Evolutionary conservation across 108 stramenopile genomes (phyloP).

Genomic region (Nannochloropsis granulata): DNA sequence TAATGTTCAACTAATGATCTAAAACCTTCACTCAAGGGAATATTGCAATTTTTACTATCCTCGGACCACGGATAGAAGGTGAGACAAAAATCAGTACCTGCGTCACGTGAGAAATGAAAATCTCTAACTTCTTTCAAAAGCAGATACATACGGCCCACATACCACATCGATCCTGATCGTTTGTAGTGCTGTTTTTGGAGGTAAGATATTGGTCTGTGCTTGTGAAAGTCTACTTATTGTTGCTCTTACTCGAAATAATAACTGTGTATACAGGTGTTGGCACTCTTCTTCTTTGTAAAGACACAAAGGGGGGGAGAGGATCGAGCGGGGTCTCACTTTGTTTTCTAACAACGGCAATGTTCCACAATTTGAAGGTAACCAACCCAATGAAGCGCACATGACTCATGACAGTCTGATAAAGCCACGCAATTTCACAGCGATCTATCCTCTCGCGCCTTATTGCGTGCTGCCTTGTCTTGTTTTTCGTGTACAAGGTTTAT

Average conservation of each 20-base stretch:
- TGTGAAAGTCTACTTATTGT: no score
- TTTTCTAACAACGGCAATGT: background rate
- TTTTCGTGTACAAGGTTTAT: background rate
- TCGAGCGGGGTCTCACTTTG: background rate
- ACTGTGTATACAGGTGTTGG: background rate
- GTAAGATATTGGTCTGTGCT: background rate
- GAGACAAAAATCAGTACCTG: background rate
- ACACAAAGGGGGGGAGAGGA: background rate
- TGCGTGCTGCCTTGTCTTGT: background rate
- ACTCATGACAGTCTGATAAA: background rate
- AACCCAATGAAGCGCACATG: background rate
- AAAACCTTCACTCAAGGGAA: background rate
- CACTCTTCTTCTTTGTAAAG: background rate
- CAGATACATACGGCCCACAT: background rate
- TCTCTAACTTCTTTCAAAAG: background rate
- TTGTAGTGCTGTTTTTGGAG: background rate
- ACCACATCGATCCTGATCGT: background rate
- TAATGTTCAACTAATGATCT: no score
- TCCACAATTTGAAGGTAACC: background rate
- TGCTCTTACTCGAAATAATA: no score
- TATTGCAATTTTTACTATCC: background rate
- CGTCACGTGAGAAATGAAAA: background rate
- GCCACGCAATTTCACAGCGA: background rate
- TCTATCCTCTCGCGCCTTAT: background rate
- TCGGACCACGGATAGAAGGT: background rate